Evolutionary conservation across 1,284 basidiomycete genomes (phyloP).

Genomic region (Afroboletus lepidellus): DNA sequence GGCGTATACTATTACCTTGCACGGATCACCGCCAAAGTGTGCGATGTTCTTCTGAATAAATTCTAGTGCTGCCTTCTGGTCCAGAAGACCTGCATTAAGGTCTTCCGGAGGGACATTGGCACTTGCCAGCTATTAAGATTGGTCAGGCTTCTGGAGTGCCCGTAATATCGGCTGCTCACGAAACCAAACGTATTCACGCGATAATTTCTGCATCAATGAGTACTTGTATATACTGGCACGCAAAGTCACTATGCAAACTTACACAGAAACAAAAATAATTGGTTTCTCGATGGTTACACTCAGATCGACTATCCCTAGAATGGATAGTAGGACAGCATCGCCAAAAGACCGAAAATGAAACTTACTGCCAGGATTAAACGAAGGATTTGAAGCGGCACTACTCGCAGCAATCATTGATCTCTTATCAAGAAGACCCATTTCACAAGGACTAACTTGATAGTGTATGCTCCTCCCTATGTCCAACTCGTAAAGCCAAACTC

Average conservation of each 20-base stretch:
- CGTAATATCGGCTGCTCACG: conserved; percentile 1
- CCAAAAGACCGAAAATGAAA: neutral
- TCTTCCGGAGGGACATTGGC: conserved; percentile 45
- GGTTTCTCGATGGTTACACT: conserved; percentile 17
- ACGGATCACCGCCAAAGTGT: conserved; percentile 62
- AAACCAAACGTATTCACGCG: conserved; percentile 23
- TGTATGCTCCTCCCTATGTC: conserved; percentile 21
- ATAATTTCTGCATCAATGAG: conserved; percentile 14
- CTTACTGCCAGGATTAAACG: conserved; percentile 17
- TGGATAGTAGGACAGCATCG: neutral
- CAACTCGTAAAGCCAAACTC: neutral
- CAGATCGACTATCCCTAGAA: conserved; percentile 14
- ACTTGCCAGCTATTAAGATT: conserved; percentile 46
- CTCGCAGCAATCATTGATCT: neutral
- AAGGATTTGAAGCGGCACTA: conserved; percentile 18
- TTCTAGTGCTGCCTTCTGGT: conserved; percentile 54
- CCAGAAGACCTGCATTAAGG: conserved; percentile 54
- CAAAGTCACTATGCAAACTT: neutral
- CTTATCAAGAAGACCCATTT: neutral
- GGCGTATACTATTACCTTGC: conserved; percentile 45
- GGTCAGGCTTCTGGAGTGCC: neutral
- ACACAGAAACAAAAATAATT: conserved; percentile 22
- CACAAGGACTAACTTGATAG: conserved; percentile 6
- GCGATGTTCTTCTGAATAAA: conserved; percentile 64
- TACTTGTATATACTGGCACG: neutral